These are phyloP conservation scores for Cytospora piceicola DNA, from an alignment of 2,329 filamentous ascomycete species.

Conservation along the genomic window DNA sequence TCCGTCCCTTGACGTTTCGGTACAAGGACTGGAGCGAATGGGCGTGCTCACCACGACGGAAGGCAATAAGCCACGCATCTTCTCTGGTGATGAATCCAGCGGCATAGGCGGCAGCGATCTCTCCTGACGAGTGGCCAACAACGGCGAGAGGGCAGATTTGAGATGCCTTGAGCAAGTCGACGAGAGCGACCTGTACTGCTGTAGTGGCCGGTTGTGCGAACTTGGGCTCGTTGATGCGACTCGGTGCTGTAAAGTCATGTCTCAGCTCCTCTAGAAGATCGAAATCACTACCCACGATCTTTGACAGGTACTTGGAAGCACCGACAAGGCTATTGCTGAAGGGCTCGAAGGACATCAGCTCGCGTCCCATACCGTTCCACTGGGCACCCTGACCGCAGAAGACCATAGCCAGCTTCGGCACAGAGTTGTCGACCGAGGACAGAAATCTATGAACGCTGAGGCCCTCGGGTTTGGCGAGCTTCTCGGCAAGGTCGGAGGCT, in stretches of 20 bases:
- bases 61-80: constrained; percentile 48
- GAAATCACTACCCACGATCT: constrained; percentile 34
- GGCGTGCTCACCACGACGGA: constrained; percentile 45
- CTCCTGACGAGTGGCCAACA: constrained; percentile 52
- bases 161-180: constrained; percentile 34
- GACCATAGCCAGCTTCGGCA: constrained; percentile 35
- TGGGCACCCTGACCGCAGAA: constrained; percentile 45
- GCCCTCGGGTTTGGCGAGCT: constrained; percentile 25
- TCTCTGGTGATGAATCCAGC: constrained; percentile 42
- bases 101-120: constrained; percentile 51
- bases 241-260: constrained; percentile 7
- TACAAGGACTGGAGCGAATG: constrained; percentile 36
- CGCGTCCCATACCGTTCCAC: constrained; percentile 44
- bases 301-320: constrained; percentile 38
- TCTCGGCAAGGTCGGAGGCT: constrained; percentile 38
- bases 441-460: constrained; percentile 16
- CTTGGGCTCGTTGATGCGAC: constrained; percentile 26
- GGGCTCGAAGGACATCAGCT: constrained; percentile 39
- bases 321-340: constrained; percentile 38
- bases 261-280: constrained; percentile 33
- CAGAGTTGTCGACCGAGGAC: constrained; percentile 13
- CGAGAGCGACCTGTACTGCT: constrained; percentile 33
- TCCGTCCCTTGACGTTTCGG: constrained; percentile 42
- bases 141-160: constrained; percentile 34
- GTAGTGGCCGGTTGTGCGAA: constrained; percentile 30